Evolutionary conservation across 768 basidiomycete species (phyloP).

Genomic region (Boletellus ananiceps): DNA sequence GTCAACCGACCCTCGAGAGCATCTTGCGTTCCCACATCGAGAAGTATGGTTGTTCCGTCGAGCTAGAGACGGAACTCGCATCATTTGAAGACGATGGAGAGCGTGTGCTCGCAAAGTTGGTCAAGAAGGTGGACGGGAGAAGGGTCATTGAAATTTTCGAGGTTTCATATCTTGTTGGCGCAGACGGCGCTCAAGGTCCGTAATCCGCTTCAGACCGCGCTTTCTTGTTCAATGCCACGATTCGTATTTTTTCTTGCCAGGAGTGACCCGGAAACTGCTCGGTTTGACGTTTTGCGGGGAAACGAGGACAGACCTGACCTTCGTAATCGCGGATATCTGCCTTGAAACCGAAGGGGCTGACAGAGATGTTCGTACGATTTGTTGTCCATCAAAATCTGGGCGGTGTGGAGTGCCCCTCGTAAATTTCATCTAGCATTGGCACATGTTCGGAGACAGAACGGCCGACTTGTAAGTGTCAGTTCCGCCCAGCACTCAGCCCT

Average conservation of each 20-base stretch:
- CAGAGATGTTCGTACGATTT: constrained; percentile 16
- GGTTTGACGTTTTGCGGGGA: constrained; percentile 42
- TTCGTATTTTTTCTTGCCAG: constrained; percentile 16
- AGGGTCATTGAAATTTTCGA: constrained; percentile 25
- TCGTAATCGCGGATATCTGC: constrained; percentile 38
- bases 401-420: neutral
- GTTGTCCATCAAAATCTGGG: neutral
- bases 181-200: constrained; percentile 37
- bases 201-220: neutral
- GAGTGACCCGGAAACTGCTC: constrained; percentile 35
- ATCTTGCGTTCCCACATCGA: constrained; percentile 17
- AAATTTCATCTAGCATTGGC: constrained; percentile 18
- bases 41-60: constrained; percentile 29
- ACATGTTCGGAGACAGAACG: constrained; percentile 11
- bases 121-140: constrained; percentile 21
- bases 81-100: constrained; percentile 38
- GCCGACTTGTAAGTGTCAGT: constrained; percentile 1
- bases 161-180: constrained; percentile 36
- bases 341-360: constrained; percentile 29
- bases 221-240: neutral
- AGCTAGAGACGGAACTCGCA: constrained; percentile 42
- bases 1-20: constrained; percentile 32
- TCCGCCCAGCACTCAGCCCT: neutral
- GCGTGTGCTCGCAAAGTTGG: constrained; percentile 35
- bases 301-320: constrained; percentile 26